Evolutionary conservation across 805 yeast genomes (phyloP).

Genomic region (Kazachstania psychrophila): DNA sequence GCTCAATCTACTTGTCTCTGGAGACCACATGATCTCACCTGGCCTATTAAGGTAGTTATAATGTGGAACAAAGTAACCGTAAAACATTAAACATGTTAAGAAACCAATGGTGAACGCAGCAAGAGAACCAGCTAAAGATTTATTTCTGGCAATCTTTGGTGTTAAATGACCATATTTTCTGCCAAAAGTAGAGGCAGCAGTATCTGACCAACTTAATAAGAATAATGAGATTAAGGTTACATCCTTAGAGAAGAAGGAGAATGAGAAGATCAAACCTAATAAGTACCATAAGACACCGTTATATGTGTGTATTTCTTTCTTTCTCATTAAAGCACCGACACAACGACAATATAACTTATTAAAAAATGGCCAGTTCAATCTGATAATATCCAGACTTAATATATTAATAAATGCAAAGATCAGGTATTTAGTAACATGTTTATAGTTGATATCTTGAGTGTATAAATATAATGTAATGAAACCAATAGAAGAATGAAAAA

Average conservation of each 20-base stretch:
- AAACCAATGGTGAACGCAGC: conserved; percentile 79
- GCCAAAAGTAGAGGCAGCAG: conserved; percentile 93
- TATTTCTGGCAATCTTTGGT: conserved; percentile 62
- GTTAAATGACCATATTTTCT: conserved; percentile 77
- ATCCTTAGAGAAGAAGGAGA: conserved; percentile 67
- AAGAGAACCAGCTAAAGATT: conserved; percentile 81
- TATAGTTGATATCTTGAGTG: conserved; percentile 46
- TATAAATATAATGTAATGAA: conserved; percentile 68
- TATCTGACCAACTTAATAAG: conserved; percentile 91
- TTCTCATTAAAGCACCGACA: conserved; percentile 80
- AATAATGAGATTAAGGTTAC: conserved; percentile 67
- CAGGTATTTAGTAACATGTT: conserved; percentile 53
- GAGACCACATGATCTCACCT: conserved; percentile 57
- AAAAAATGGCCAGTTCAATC: conserved; percentile 53
- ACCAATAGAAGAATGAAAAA: conserved; percentile 84
- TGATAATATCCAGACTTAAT: conserved; percentile 53
- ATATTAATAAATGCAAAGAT: conserved; percentile 46
- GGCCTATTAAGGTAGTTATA: conserved; percentile 46
- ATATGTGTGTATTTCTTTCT: conserved; percentile 57
- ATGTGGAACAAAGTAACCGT: conserved; percentile 62
- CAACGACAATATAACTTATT: conserved; percentile 56
- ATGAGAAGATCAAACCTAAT: conserved; percentile 67
- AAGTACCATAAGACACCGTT: conserved; percentile 89
- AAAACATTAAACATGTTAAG: conserved; percentile 53
- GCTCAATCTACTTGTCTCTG: conserved; percentile 48